Evolutionary conservation across 148 eudicot species (phyloP), one percentile per base, ranked within the genome.

Genomic region (Amaranthus palmeri): DNA sequence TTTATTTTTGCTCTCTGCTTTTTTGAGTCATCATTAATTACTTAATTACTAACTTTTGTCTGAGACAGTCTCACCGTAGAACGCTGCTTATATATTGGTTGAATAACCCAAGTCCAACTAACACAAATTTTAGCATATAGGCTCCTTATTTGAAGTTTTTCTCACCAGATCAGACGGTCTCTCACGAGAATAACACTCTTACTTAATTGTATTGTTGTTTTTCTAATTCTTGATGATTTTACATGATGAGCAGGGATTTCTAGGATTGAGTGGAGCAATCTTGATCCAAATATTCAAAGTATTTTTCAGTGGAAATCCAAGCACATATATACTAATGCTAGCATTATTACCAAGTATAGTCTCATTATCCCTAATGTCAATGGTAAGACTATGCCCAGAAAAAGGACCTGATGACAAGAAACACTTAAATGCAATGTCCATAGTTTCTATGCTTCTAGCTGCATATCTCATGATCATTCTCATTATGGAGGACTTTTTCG

Each of bases 181-280:
- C 36, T 25, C 36, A 25, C 36, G 36, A 25, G 36, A 25, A 25
- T 0, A 25, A 25, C 36, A 0, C 49, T 2, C 4, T 48, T 5
- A 45, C 61, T 1, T 57, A 25, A 25, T 17, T 7, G 41, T 7
- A n/a, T n/a, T n/a, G 36, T 25, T 73, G 41, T 36, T 53, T 4
- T 8, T 54, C 48, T 57, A 53, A 50, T 43, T n/a, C 67, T 15
- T 59, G 3, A 11, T 54, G 60, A 52, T n/a, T 25, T 46, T 67
- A 15, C 46, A 8, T 53, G 63, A 3, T 83, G 67, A 5, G 11
- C 85, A 93, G 98, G 98, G 98, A 7, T 93, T 91, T 75, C 85
- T 93, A 61, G 98, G 98, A 25, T 79, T 93, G 42, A 93, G 97
- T 81, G 98, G 98, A 76, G 93, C 98, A 72, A 76, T 93, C 36